Evolutionary conservation across 2,329 filamentous ascomycete species (phyloP), one percentile per base, ranked within the genome.

Genomic region (Colletotrichum sansevieriae): DNA sequence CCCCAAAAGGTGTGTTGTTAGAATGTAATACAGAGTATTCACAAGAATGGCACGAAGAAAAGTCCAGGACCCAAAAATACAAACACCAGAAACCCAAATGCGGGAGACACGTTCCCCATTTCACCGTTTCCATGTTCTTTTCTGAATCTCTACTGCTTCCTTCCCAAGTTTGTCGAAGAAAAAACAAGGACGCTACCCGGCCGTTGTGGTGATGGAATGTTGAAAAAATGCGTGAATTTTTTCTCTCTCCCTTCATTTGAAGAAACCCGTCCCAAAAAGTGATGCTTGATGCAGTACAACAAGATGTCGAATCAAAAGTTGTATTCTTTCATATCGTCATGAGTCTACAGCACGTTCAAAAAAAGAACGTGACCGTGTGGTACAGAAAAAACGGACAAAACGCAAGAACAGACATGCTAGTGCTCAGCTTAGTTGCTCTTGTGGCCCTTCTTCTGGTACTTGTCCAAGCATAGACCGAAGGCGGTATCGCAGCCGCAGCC

Each of bases 391-490:
- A 11, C 20, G 33, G 49, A 29, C 22, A 39, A 39, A 13, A 15
- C 25, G 37, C 37, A 7, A 15, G 11, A 7, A 12, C 10, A 15
- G 9, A 39, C 11, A 29, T 2, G 29, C 29, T 8, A 7, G 29
- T 29, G 29, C 29, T 9, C 29, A 9, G 37, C 37, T 39, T 39
- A 39, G 37, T 43, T 49, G 43, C 58, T 55, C 46, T 43, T 49
- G 35, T 47, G 25, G 44, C 56, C 56, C 59, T 63, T 63, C 25
- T 63, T 63, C 51, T 63, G 60, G 46, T 58, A 55, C 33, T 59
- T 69, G 51, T 72, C 65, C 56, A 71, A 68, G 73, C 80, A 82
- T 37, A 74, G 69, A 15, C 79, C 79, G 70, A 79, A 81, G n/a
- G 61, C 72, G 9, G 70, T 62, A 72, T 81, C 77, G 72, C 80